phyloP scores from a whole-genome alignment of 345 rosid genomes.

The Abelmoschus esculentus region DNA sequence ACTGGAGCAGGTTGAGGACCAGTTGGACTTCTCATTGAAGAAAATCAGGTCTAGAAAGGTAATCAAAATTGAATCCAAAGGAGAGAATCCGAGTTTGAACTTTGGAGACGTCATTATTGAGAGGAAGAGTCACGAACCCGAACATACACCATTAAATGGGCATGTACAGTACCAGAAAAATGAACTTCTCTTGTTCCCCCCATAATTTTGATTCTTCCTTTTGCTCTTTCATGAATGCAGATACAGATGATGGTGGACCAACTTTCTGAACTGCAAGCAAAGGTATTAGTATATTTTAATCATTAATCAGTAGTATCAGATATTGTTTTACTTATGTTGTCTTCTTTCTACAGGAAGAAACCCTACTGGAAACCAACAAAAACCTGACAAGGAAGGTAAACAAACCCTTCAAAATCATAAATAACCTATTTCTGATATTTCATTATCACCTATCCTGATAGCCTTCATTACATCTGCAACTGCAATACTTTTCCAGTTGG shows the following conservation, averaged over 20 bases:
- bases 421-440: neutral
- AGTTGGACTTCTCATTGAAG: constrained; percentile 35
- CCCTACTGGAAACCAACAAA: constrained; percentile 6
- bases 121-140: too few species aligned
- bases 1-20: constrained; percentile 40
- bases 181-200: too few species aligned
- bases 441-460: neutral
- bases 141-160: too few species aligned
- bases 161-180: too few species aligned
- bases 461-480: neutral
- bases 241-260: neutral
- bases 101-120: too few species aligned
- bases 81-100: too few species aligned
- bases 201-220: neutral
- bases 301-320: too few species aligned
- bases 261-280: neutral
- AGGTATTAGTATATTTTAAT: neutral
- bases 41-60: constrained; percentile 45
- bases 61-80: neutral
- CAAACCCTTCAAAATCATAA: neutral
- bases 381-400: constrained; percentile 6
- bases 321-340: neutral
- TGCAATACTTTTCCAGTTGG: neutral
- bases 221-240: neutral
- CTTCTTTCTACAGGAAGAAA: neutral